Evolutionary conservation across 2,329 filamentous ascomycete genomes (phyloP), one percentile per base, ranked within the genome.

Genomic region (Ceratocystis alfenasii): DNA sequence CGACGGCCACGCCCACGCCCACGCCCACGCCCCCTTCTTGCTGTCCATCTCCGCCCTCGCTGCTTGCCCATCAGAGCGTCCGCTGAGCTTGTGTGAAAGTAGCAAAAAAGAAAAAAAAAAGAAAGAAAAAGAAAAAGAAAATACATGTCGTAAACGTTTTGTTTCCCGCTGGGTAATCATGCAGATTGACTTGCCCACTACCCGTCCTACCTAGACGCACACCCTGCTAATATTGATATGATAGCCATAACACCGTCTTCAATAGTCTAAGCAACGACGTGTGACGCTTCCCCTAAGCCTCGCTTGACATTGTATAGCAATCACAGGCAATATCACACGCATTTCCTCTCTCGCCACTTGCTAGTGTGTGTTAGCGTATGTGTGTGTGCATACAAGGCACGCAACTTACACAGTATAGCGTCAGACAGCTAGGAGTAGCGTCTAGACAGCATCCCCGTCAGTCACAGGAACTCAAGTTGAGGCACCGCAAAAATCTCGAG

Each of bases 261-360:
- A 25, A 20, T 10, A 50, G 20, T 50, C 48, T 25, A 50, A 12
- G 5, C 48, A 10, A 22, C 48, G 8, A 20, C 48, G 48, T 22
- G 8, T 50, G 36, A 41, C 36, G 36, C 36, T 41, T 4, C 36
- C 48, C 22, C 48, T 41, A 41, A 41, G 48, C 48, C 8, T 50
- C 48, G 48, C 48, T 10, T 50, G 8, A 22, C 48, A 50, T 50
- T 22, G 48, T 22, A 50, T 25, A 20, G 48, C 48, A 25, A 57
- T 30, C 53, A 30, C 53, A 57, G 22, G 53, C 53, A 57, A 57
- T 28, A 57, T 30, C 53, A 33, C 53, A 57, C 53, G 53, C 25
- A 57, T 22, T n/a, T 8, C n/a, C 22, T 25, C n/a, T n/a, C 22
- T 12, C n/a, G 48, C 48, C 53, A 57, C 33, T 30, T 20, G 59